phyloP scores from a whole-genome alignment of 305 asterid genomes.

The Euphrasia arctica region DNA sequence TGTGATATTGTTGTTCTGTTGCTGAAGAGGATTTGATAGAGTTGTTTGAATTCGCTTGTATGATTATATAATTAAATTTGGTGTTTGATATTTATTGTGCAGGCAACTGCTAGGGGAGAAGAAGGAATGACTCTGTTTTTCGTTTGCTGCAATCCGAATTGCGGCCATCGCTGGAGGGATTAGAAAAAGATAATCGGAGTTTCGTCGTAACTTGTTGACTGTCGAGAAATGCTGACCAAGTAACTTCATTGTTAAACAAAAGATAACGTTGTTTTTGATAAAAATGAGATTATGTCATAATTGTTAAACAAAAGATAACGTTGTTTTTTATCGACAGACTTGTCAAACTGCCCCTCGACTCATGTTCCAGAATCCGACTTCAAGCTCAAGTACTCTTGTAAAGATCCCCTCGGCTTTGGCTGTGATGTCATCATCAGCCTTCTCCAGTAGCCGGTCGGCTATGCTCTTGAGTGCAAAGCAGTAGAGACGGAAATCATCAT shows the following conservation, averaged over 20 bases:
- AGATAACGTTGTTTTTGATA: no score
- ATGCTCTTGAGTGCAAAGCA: conserved; percentile 48
- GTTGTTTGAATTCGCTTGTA: background rate
- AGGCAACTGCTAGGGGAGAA: conserved; percentile 95
- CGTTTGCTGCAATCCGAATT: conserved; percentile 89
- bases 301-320: no score
- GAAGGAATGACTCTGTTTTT: conserved; percentile 91
- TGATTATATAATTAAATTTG: background rate
- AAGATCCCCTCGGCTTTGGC: conserved; percentile 60
- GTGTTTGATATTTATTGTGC: conserved; percentile 22
- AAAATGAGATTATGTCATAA: no score
- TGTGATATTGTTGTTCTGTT: background rate
- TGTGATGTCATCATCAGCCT: conserved; percentile 44
- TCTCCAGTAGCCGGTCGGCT: conserved; percentile 47
- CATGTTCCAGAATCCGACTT: conserved; percentile 84
- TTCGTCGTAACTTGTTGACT: conserved; percentile 4
- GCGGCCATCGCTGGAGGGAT: conserved; percentile 91
- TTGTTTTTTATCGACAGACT: background rate
- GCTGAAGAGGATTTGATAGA: background rate
- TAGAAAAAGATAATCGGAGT: background rate
- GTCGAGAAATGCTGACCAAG: conserved; percentile 4
- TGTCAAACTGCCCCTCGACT: conserved; percentile 38
- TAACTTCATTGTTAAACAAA: background rate
- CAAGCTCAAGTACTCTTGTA: conserved; percentile 52
- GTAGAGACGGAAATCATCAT: conserved; percentile 47